Evolutionary conservation across 352 stramenopile genomes (phyloP).

Genomic region (Labyrinthula sp.): DNA sequence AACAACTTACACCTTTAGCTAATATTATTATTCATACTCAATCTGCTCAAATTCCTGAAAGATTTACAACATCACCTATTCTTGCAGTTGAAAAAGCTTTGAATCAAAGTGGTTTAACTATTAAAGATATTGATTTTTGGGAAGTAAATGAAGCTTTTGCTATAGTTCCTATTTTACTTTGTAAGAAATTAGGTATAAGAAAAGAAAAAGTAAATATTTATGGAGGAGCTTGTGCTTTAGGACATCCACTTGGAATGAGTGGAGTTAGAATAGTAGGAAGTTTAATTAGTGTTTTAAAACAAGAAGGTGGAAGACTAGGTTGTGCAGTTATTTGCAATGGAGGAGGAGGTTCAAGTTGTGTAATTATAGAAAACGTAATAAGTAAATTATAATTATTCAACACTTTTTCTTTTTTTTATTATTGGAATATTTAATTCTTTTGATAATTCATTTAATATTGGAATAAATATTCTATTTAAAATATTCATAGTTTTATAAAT

Average conservation of each 20-base stretch:
- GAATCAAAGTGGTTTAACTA: constrained; percentile 56
- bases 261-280: constrained; percentile 71
- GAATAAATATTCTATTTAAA: no score
- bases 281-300: constrained; percentile 65
- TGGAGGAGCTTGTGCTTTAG: constrained; percentile 64
- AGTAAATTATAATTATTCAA: no score
- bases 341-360: constrained; percentile 75
- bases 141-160: constrained; percentile 99
- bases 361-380: no score
- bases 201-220: constrained; percentile 79
- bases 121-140: constrained; percentile 82
- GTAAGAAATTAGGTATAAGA: constrained; percentile 69
- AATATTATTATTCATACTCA: constrained; percentile 46
- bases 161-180: constrained; percentile 84
- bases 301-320: constrained; percentile 62
- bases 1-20: constrained; percentile 50
- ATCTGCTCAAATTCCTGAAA: constrained; percentile 57
- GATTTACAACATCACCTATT: constrained; percentile 87
- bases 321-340: constrained; percentile 87
- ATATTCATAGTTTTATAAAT: no score
- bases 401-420: no score
- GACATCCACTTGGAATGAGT: constrained; percentile 59
- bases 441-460: no score
- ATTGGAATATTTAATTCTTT: no score
- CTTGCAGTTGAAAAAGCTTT: constrained; percentile 80